phyloP scores from a whole-genome alignment of 2,329 filamentous ascomycete genomes.

The Fusarium citri region DNA sequence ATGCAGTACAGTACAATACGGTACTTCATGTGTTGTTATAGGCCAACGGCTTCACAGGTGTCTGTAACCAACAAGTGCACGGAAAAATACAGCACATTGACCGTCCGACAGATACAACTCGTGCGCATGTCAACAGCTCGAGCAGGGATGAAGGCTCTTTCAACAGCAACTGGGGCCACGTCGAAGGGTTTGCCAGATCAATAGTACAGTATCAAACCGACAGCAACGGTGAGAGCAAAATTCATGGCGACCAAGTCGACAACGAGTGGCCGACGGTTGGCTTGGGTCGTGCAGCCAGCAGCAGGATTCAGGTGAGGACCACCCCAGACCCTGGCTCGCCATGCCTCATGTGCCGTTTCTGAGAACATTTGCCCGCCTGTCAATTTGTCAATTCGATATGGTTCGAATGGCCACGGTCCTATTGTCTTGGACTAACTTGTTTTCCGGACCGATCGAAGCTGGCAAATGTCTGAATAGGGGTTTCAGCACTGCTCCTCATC shows the following conservation, averaged over 20 bases:
- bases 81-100: slow-evolving; percentile 16
- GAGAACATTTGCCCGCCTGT: slow-evolving; percentile 30
- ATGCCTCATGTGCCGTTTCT: slow-evolving; percentile 37
- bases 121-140: slow-evolving; percentile 18
- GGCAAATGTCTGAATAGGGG: slow-evolving; percentile 13
- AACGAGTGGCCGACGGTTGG: slow-evolving; percentile 40
- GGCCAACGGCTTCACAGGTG: slow-evolving; percentile 8
- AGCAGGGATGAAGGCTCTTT: slow-evolving; percentile 34
- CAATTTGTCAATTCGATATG: slow-evolving; percentile 20
- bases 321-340: slow-evolving; percentile 40
- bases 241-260: slow-evolving; percentile 38
- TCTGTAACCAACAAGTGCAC: slow-evolving; percentile 6
- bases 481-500: slow-evolving; percentile 20
- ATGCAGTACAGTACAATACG: not conserved
- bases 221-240: slow-evolving; percentile 44
- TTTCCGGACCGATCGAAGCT: not conserved
- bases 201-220: slow-evolving; percentile 44
- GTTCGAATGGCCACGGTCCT: slow-evolving; percentile 3
- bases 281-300: slow-evolving; percentile 45
- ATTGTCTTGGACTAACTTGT: slow-evolving; percentile 5
- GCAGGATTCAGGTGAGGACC: slow-evolving; percentile 47
- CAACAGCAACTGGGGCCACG: slow-evolving; percentile 42
- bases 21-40: slow-evolving; percentile 5
- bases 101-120: slow-evolving; percentile 21
- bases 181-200: slow-evolving; percentile 36